phyloP scores from a whole-genome alignment of 75 land plant species.

The Pinus tabuliformis region DNA sequence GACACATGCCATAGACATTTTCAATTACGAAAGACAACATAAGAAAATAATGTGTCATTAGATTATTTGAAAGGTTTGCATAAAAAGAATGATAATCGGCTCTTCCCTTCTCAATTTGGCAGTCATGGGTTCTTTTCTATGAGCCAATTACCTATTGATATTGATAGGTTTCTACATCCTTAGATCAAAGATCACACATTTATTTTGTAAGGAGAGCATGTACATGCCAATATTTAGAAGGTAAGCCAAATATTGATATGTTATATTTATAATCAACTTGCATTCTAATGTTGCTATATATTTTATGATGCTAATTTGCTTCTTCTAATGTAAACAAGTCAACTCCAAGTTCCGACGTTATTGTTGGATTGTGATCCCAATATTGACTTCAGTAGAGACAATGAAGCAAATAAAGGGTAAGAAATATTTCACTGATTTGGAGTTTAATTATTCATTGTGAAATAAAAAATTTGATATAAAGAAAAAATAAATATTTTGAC shows the following conservation, averaged over 20 bases:
- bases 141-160: conserved; percentile 43
- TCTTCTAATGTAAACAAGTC: not conserved
- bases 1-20: conserved; percentile 90
- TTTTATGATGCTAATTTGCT: not conserved
- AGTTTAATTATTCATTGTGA: too few relatives aligned
- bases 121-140: conserved; percentile 72
- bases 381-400: conserved; percentile 90
- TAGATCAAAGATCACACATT: conserved; percentile 85
- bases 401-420: conserved; percentile 90
- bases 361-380: conserved; percentile 93
- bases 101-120: conserved; percentile 71
- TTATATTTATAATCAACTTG: too few relatives aligned
- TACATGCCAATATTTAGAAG: conserved; percentile 97
- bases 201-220: conserved; percentile 78
- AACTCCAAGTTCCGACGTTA: conserved; percentile 86
- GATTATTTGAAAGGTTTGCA: conserved; percentile 90
- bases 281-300: too few relatives aligned
- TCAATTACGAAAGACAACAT: conserved; percentile 75
- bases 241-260: conserved; percentile 18
- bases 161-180: conserved; percentile 60
- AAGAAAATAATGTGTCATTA: conserved; percentile 79
- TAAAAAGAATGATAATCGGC: conserved; percentile 98
- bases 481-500: too few relatives aligned
- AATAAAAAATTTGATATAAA: too few relatives aligned
- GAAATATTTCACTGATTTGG: conserved; percentile 7